phyloP scores from a whole-genome alignment of 257 asterid species.

The Solanum bulbocastanum region DNA sequence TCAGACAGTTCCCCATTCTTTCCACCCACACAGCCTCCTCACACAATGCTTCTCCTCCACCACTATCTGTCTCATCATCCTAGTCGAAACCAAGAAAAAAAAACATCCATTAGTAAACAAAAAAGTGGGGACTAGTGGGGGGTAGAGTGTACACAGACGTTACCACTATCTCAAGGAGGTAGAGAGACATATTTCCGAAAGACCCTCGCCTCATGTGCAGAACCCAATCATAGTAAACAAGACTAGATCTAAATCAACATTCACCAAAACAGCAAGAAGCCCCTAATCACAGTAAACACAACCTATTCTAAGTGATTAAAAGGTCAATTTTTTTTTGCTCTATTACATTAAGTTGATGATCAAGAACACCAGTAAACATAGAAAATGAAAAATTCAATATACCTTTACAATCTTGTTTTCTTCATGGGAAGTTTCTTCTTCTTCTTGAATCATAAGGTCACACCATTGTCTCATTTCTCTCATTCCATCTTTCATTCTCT shows the following conservation, averaged over 20 bases:
- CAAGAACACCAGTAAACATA: background rate
- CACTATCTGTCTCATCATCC: background rate
- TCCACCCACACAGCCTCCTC: background rate
- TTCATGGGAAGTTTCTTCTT: background rate
- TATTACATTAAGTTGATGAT: background rate
- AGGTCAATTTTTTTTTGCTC: background rate
- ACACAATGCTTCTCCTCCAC: background rate
- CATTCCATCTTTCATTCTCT: background rate
- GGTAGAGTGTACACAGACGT: too few species aligned
- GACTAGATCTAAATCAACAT: background rate
- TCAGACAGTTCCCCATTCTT: background rate
- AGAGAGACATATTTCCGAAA: background rate
- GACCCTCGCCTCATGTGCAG: background rate
- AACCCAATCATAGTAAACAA: background rate
- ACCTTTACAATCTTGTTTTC: background rate
- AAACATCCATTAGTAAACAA: background rate
- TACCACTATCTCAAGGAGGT: too few species aligned
- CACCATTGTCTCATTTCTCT: background rate
- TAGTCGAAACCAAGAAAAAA: background rate
- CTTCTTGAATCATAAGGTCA: slow-evolving; percentile 1
- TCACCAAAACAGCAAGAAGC: background rate
- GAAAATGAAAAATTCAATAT: background rate
- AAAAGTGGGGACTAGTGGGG: too few species aligned
- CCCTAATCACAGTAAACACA: background rate
- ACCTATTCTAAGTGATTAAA: background rate